Evolutionary conservation across 2,329 filamentous ascomycete species (phyloP), one percentile per base, ranked within the genome.

Genomic region (Aureobasidium subglaciale): DNA sequence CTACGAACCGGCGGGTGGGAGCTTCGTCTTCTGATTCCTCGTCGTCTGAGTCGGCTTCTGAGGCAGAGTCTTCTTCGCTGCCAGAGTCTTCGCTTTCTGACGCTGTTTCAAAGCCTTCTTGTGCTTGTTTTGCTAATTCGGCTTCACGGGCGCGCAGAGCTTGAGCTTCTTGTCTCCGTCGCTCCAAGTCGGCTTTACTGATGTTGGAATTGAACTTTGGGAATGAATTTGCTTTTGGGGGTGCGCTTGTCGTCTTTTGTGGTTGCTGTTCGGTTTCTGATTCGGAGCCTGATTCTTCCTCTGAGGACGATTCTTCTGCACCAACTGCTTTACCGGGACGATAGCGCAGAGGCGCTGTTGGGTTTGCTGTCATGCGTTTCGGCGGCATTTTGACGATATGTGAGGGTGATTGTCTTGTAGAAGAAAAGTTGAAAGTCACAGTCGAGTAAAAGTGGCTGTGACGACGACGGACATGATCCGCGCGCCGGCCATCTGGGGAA

Each of bases 301-400:
- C 30, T 10, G 65, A 66, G 20, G 67, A 69, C 16, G 56, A 59
- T 30, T 69, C 69, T 59, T 75, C 77, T 58, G 75, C 78, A 7
- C 75, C 80, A 2, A 78, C 74, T 15, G 85, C 77, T 71, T 96
- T 97, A 62, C 93, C 92, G 15, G 92, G 86, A 57, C 90, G 85
- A 65, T 96, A 87, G 56, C 93, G 87, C 62, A 85, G 82, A 22
- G 90, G 88, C 68, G 84, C 85, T 57, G 86, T 74, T 3, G 89
- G 90, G 67, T 96, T 96, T 60, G 91, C 90, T 60, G 92, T 97
- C 88, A 97, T 96, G 66, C 88, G 87, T 70, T 88, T 90, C 11
- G 85, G 83, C 59, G 87, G 85, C 79, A 82, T 80, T 41, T 50
- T 68, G 62, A n/a, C n/a, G n/a, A n/a, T n/a, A 16, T 32, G 43